Evolutionary conservation across 768 basidiomycete genomes (phyloP), one percentile per base, ranked within the genome.

Genomic region (Suillus clintonianus): DNA sequence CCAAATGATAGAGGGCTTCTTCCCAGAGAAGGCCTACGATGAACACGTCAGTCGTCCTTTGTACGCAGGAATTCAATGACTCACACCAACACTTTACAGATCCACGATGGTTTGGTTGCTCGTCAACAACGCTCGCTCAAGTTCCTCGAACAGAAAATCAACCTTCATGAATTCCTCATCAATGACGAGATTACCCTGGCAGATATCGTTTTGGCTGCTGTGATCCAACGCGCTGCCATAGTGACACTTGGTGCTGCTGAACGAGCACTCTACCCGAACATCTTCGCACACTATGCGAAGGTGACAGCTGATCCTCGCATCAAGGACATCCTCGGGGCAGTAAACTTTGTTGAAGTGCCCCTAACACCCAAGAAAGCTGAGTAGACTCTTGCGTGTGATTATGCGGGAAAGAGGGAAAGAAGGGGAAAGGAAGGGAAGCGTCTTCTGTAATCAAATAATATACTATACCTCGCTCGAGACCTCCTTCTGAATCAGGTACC

Each of bases 261-360:
- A 63, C 72, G 73, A 61, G 65, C 57, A 5, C 63, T 37, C 56
- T 76, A 73, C 57, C 62, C 67, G 9, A 63, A 69, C 32, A 24
- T 75, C 37, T 74, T 71, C 64, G 64, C 67, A 34, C 71, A 73
- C 65, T 71, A 69, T 19, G 60, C 67, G 24, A 75, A 34, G 54
- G 68, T 76, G 4, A 58, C 62, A 0, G 55, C 57, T 6, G 67
- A 70, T 43, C 65, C 67, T 5, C 65, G 64, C 50, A 51, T 71
- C 54, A 70, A 67, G 61, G 62, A 61, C 3, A 56, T 43, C 0
- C 73, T 75, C 22, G 70, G 67, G 9, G 58, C 67, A 22, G 60
- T 58, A 3, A 66, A 42, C 13, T 68, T 74, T 37, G 65, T 65
- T 19, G 68, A 75, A 56, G 59, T 69, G 27, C 43, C 45, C 14